phyloP scores from a whole-genome alignment of 768 basidiomycete genomes.

The Boletellus sp. region DNA sequence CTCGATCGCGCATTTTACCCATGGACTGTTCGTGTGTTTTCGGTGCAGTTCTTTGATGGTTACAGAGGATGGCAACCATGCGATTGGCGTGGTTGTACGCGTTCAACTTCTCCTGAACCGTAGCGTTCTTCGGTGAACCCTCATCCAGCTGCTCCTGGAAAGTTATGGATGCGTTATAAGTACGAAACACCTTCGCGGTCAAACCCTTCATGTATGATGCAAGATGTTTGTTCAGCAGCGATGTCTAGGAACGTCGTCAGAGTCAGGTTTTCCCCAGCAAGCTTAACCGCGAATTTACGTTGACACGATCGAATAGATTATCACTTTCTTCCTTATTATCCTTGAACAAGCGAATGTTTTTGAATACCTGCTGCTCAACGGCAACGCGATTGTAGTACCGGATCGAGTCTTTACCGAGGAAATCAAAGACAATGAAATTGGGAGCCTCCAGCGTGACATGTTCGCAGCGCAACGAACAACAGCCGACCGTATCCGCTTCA shows the following conservation, averaged over 20 bases:
- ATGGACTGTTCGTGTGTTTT: constrained; percentile 93
- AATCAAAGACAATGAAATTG: constrained; percentile 89
- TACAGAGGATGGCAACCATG: constrained; percentile 95
- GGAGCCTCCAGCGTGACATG: constrained; percentile 92
- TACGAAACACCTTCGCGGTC: constrained; percentile 99
- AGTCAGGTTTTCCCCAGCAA: constrained; percentile 15
- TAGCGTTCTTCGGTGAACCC: constrained; percentile 61
- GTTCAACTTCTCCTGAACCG: constrained; percentile 93
- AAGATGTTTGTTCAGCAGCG: constrained; percentile 86
- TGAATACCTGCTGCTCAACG: constrained; percentile 92
- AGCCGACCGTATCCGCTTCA: constrained; percentile 98
- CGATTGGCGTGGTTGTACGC: constrained; percentile 98
- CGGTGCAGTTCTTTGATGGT: constrained; percentile 93
- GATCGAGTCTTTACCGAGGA: constrained; percentile 98
- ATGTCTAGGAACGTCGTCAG: constrained; percentile 50
- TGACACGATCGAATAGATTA: constrained; percentile 91
- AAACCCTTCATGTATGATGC: constrained; percentile 94
- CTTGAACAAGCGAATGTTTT: constrained; percentile 97
- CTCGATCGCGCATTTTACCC: constrained; percentile 92
- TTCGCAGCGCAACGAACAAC: constrained; percentile 95
- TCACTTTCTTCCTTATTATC: constrained; percentile 86
- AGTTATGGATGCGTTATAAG: constrained; percentile 95
- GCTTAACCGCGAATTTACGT: constrained; percentile 41
- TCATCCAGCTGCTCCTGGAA: constrained; percentile 89
- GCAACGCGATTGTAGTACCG: constrained; percentile 90